A percentile compares a stretch with the other conserved stretches of the same genome.
phyloP scores from a whole-genome alignment of 495 filamentous ascomycete genomes.

The Neurospora sp. region DNA sequence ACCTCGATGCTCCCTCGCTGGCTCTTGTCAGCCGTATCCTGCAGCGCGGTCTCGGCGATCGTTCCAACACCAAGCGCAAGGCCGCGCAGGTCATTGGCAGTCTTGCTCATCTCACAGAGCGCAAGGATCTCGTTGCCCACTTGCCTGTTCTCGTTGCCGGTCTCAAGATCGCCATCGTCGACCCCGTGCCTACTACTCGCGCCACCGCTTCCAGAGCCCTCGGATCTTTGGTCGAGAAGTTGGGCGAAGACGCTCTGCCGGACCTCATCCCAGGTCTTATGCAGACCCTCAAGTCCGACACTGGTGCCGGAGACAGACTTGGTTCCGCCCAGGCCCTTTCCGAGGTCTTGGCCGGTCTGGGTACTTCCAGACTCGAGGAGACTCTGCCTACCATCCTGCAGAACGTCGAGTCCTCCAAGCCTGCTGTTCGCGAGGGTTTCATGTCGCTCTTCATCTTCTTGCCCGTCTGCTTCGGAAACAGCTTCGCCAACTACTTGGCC shows the following conservation, averaged over 20 bases:
- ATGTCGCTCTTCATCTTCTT: constrained; percentile 99
- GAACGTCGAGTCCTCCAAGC: constrained; percentile 85
- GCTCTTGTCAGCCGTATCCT: constrained; percentile 91
- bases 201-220: constrained; percentile 94
- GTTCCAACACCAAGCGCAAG: constrained; percentile 91
- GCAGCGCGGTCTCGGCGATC: constrained; percentile 80
- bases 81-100: constrained; percentile 95
- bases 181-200: constrained; percentile 93
- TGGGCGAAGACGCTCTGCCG: constrained; percentile 91
- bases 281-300: constrained; percentile 93
- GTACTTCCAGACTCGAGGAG: constrained; percentile 85
- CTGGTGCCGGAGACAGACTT: constrained; percentile 86
- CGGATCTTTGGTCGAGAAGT: constrained; percentile 89
- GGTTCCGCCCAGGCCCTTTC: constrained; percentile 95
- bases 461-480: constrained; percentile 97
- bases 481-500: constrained; percentile 90
- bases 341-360: constrained; percentile 91
- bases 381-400: constrained; percentile 94
- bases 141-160: constrained; percentile 88
- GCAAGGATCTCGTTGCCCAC: constrained; percentile 85
- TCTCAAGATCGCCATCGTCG: constrained; percentile 77
- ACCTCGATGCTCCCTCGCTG: constrained; percentile 88
- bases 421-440: constrained; percentile 90
- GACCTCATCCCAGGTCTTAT: constrained; percentile 97
- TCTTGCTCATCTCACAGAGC: constrained; percentile 90